Evolutionary conservation across 305 asterid species (phyloP), one percentile per base, ranked within the genome.

Genomic region (Fraxinus latifolia): DNA sequence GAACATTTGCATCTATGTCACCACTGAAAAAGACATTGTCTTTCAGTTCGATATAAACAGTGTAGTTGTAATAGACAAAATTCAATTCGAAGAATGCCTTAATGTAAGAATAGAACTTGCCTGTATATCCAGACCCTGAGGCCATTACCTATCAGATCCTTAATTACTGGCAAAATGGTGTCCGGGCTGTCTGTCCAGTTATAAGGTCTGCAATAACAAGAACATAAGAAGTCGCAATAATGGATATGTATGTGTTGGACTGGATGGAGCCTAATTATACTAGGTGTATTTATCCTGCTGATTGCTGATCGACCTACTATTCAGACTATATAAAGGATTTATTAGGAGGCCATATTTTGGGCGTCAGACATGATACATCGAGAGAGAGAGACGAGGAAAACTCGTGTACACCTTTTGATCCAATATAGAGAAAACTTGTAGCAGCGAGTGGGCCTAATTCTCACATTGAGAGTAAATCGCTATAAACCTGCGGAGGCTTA

Each of bases 1-100:
- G 90, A 14, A 87, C 91, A 50, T 82, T 82, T 77, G 86, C 87
- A 81, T 89, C 91, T 17, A 67, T 80, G 65, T 86, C 90, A 55
- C 90, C 89, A 67, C 92, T 87, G 87, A 25, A 71, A 31, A 5
- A 47, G 42, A 1, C 4, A 58, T 19, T 55, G 12, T 58, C 70
- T 58, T 58, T 58, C 70, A 58, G 14, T 58, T 58, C 31, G 5
- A 58, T 25, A 19, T 7, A 7, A 58, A 58, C 31, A 58, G 7
- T 5, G 29, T 6, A 55, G 67, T 55, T n/a, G 67, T 55, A 55
- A 55, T n/a, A 2, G 31, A 21, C 29, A 19, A 19, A 55, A 55
- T 58, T 23, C 27, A 58, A 7, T 19, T 58, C 31, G 29, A 58
- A 58, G 31, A 19, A 58, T 58, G 68, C 29, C 29, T 58, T 58